phyloP scores from a whole-genome alignment of 768 basidiomycete species.

The Suillus subluteus region DNA sequence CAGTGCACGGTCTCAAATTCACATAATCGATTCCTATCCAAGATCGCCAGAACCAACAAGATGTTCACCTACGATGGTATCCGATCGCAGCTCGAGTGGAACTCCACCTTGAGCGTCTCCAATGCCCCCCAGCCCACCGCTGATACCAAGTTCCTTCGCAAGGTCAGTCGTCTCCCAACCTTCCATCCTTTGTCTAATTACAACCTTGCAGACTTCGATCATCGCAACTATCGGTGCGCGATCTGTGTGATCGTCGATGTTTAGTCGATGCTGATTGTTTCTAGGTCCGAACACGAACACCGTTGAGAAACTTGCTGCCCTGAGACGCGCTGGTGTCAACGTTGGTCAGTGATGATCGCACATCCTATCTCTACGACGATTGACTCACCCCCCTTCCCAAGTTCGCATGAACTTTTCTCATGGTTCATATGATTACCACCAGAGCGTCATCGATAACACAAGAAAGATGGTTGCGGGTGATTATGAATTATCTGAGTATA shows the following conservation, averaged over 20 bases:
- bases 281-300: conserved; percentile 93
- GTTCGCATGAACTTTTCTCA: conserved; percentile 99
- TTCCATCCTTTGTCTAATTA: conserved; percentile 13
- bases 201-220: conserved; percentile 79
- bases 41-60: conserved; percentile 16
- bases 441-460: conserved; percentile 98
- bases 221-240: conserved; percentile 94
- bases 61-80: conserved; percentile 65
- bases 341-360: conserved; percentile 69
- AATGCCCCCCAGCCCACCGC: conserved; percentile 73
- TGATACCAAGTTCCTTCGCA: conserved; percentile 85
- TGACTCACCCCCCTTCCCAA: conserved; percentile 31
- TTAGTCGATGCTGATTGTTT: conserved; percentile 14
- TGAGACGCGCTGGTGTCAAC: conserved; percentile 94
- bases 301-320: conserved; percentile 82
- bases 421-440: conserved; percentile 98
- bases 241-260: conserved; percentile 9
- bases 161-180: conserved; percentile 54
- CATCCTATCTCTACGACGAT: neutral
- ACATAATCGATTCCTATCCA: conserved; percentile 16
- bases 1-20: conserved; percentile 16
- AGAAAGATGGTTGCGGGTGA: conserved; percentile 80
- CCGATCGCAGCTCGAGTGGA: conserved; percentile 92
- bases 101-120: conserved; percentile 76
- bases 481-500: conserved; percentile 23